Evolutionary conservation across 148 eudicot species (phyloP).

Genomic region (Nyssa sinensis): DNA sequence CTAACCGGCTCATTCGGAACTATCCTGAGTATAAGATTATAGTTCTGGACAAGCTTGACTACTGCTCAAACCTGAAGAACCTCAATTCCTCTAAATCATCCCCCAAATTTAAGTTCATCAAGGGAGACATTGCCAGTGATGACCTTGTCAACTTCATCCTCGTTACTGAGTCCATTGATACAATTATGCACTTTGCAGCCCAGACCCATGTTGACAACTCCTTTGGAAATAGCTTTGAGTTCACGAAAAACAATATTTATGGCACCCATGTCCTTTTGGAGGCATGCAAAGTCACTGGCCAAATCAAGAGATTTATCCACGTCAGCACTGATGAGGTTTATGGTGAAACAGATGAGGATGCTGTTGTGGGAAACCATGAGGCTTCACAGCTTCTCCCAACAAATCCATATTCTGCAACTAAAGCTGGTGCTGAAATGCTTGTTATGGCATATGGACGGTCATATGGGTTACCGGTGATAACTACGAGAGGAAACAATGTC

Average conservation of each 20-base stretch:
- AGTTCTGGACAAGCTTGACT: conserved; percentile 17
- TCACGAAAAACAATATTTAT: conserved; percentile 15
- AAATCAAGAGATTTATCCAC: conserved; percentile 18
- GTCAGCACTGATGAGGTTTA: conserved; percentile 21
- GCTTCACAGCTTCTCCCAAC: conserved; percentile 24
- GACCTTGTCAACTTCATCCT: conserved; percentile 16
- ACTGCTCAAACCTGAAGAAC: conserved; percentile 20
- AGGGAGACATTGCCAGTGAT: conserved; percentile 17
- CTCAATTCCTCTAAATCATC: conserved; percentile 13
- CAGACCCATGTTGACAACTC: conserved; percentile 20
- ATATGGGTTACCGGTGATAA: conserved; percentile 19
- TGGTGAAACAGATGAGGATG: conserved; percentile 20
- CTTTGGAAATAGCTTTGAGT: conserved; percentile 20
- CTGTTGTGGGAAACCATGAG: conserved; percentile 19
- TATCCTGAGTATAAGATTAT: conserved; percentile 10
- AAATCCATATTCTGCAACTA: conserved; percentile 20
- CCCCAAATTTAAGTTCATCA: conserved; percentile 19
- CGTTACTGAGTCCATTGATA: conserved; percentile 15
- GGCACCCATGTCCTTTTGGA: conserved; percentile 21
- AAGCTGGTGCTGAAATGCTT: conserved; percentile 21
- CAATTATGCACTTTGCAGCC: conserved; percentile 22
- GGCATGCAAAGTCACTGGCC: conserved; percentile 21
- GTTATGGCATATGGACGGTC: conserved; percentile 19
- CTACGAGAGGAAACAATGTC: conserved; percentile 27
- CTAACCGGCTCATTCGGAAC: conserved; percentile 19